phyloP scores from a whole-genome alignment of 2,329 filamentous ascomycete species.

The Pseudonectria buxi region DNA sequence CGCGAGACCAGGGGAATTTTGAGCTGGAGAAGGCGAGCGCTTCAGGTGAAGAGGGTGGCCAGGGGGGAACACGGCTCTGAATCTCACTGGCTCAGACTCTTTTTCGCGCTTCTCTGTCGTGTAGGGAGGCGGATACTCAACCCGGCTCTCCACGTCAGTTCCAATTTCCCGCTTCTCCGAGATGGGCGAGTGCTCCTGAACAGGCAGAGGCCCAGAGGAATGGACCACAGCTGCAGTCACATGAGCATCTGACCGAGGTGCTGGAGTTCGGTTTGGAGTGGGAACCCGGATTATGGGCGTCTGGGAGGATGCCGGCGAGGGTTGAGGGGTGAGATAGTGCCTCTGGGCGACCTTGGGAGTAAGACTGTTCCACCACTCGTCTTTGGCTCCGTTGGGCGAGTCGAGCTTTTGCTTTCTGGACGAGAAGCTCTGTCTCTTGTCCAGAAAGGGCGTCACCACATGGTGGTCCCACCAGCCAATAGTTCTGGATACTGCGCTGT shows the following conservation, averaged over 20 bases:
- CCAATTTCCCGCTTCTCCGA: constrained; percentile 35
- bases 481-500: constrained; percentile 51
- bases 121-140: constrained; percentile 49
- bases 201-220: constrained; percentile 13
- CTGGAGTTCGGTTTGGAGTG: constrained; percentile 28
- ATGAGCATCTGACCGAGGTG: constrained; percentile 17
- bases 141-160: constrained; percentile 29
- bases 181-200: constrained; percentile 8
- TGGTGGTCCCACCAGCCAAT: constrained; percentile 69
- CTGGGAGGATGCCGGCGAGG: constrained; percentile 15
- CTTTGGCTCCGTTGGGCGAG: constrained; percentile 24
- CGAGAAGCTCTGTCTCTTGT: constrained; percentile 38
- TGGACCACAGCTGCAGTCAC: constrained; percentile 10
- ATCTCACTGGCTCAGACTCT: constrained; percentile 36
- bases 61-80: constrained; percentile 53
- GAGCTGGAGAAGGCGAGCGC: constrained; percentile 52
- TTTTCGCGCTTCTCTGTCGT: constrained; percentile 37
- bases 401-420: constrained; percentile 29
- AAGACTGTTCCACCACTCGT: constrained; percentile 32
- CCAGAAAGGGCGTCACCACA: constrained; percentile 62
- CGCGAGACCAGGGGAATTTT: constrained; percentile 55
- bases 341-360: constrained; percentile 10
- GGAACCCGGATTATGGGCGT: constrained; percentile 32
- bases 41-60: constrained; percentile 39
- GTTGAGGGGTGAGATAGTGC: constrained; percentile 11